Evolutionary conservation across 345 rosid genomes (phyloP).

Genomic region (Heritiera fomes): DNA sequence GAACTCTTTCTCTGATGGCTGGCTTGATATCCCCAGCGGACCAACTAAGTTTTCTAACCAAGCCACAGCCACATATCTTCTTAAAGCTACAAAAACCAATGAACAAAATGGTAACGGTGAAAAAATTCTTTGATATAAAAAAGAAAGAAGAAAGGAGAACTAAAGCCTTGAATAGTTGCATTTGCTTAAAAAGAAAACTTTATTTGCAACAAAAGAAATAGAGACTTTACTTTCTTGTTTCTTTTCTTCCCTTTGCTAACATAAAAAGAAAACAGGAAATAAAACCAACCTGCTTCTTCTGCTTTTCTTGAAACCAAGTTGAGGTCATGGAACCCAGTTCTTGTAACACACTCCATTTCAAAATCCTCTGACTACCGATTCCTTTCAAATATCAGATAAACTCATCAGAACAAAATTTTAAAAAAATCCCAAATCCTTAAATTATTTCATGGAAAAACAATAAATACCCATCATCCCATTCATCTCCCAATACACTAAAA

Average conservation of each 20-base stretch:
- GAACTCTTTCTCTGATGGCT: slow-evolving; percentile 82
- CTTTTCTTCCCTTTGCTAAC: slow-evolving; percentile 1
- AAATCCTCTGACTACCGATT: slow-evolving; percentile 22
- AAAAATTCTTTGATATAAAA: not conserved
- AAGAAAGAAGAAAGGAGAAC: not conserved
- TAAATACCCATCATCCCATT: not conserved
- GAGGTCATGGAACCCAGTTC: slow-evolving; percentile 59
- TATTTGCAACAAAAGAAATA: not conserved
- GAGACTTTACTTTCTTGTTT: not conserved
- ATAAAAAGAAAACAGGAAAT: not conserved
- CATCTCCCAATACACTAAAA: slow-evolving; percentile 11
- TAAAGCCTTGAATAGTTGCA: not conserved
- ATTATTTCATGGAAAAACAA: not conserved
- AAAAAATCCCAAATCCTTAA: not conserved
- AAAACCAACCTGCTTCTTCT: slow-evolving; percentile 74
- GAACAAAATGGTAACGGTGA: not conserved
- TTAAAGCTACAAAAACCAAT: slow-evolving; percentile 51
- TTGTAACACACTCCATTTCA: slow-evolving; percentile 47
- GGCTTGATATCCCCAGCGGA: slow-evolving; percentile 54
- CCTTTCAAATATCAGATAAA: slow-evolving; percentile 18
- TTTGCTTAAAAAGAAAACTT: not conserved
- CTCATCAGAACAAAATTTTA: not conserved
- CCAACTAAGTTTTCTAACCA: slow-evolving; percentile 82
- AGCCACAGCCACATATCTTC: slow-evolving; percentile 64
- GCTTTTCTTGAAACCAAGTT: slow-evolving; percentile 86